These are phyloP conservation scores for Pholiota microspora DNA, from an alignment of 768 basidiomycete genomes.

Conservation along the genomic window DNA sequence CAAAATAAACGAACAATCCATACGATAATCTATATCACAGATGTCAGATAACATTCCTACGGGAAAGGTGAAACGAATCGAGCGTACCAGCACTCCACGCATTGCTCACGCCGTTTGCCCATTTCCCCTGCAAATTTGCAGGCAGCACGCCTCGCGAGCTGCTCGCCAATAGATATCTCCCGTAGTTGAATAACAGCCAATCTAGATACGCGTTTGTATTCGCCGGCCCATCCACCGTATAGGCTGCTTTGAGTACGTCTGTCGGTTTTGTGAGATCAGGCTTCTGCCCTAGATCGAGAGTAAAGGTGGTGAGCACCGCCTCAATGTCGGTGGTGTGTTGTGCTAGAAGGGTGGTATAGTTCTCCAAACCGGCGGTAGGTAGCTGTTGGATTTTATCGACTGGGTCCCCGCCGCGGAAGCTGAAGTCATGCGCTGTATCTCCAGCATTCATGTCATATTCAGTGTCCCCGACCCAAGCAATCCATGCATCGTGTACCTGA, in stretches of 20 bases:
- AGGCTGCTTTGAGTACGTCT: constrained; percentile 50
- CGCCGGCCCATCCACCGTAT: constrained; percentile 39
- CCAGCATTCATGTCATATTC: constrained; percentile 67
- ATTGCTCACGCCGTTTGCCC: constrained; percentile 52
- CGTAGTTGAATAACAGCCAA: constrained; percentile 72
- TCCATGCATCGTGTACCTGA: constrained; percentile 37
- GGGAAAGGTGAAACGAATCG: constrained; percentile 7
- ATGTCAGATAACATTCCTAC: too few relatives aligned
- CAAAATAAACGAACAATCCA: too few relatives aligned
- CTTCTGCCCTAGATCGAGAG: constrained; percentile 56
- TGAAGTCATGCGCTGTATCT: constrained; percentile 48
- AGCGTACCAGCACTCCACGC: constrained; percentile 61
- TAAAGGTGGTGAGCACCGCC: constrained; percentile 38
- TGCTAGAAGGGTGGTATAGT: too few relatives aligned
- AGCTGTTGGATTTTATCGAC: too few relatives aligned
- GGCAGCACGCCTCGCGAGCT: constrained; percentile 64
- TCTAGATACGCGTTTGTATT: constrained; percentile 60
- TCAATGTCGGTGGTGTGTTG: constrained; percentile 37
- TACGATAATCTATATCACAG: too few relatives aligned
- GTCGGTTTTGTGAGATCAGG: constrained; percentile 54
- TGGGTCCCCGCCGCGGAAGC: constrained; percentile 52
- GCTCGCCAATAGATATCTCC: constrained; percentile 60
- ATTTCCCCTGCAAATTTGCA: constrained; percentile 73
- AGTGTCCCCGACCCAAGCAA: constrained; percentile 75
- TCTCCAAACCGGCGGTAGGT: too few relatives aligned